Base-by-base conservation (phyloP, 2,329 filamentous ascomycete genomes). In the Helotiales sp. region DNA sequence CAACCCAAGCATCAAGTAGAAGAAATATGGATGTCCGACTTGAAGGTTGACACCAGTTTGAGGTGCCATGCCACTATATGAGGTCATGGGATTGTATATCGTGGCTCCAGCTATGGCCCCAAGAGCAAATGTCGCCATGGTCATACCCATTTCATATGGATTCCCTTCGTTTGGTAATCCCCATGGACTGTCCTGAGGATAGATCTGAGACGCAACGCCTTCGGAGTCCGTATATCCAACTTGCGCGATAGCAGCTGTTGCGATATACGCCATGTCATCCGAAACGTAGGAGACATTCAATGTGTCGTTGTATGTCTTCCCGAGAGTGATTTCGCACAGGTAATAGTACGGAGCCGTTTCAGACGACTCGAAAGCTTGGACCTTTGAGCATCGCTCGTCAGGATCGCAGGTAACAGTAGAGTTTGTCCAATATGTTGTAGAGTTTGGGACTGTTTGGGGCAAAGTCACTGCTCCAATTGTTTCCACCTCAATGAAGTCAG, bases 11-110 rank as follows among this genome's bases (percentile, higher is more conserved):
- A 68, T 70, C 8, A 78, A 64, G 51, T 77, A 77, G 1, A 77
- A 76, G 59, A 76, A 78, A 56, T 76, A 75, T 0, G 72, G 75
- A 64, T 79, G 79, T 0, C 73, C 74, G 25, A 78, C 66, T 30
- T 74, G 70, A 5, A 71, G 60, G 0, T 44, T 17, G 2, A 58
- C 50, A 1, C 68, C 69, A 46, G 57, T 40, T 4, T 19, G 44
- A 0, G 68, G 68, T 1, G 62, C 63, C 3, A 10, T 24, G 0
- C 67, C 67, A 0, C 1, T 2, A 10, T 64, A 63, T 0, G 13
- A 38, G 0, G 19, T 59, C 2, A 22, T 17, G 0, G 67, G 67
- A 27, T 67, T 67, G 30, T 58, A 65, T 2, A 58, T 34, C 8
- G 64, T 53, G 0, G 69, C 66, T 1, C 59, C 61, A 0, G 61